Evolutionary conservation across 371 early-diverging fungal genomes (phyloP).

Genomic region (Phascolomyces articulosus): DNA sequence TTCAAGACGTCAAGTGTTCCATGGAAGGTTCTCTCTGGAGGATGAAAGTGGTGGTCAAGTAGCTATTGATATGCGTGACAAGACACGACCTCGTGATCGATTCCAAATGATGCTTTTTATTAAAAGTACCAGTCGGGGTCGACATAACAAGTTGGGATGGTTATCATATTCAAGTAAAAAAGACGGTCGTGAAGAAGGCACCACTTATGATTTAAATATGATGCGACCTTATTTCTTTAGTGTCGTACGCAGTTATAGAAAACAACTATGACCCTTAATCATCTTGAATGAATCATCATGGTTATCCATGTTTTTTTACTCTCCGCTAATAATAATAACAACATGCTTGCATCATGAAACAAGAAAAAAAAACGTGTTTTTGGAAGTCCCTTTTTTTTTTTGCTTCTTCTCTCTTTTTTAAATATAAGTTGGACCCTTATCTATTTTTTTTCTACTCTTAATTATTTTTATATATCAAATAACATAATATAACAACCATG

Average conservation of each 20-base stretch:
- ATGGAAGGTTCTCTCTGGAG: constrained; percentile 35
- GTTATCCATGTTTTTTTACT: no score
- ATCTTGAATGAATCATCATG: no score
- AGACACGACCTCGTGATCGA: constrained; percentile 24
- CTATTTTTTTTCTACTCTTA: neutral
- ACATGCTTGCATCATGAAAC: no score
- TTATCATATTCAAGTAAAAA: constrained; percentile 31
- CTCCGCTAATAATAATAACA: no score
- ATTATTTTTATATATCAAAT: neutral
- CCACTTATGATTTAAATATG: constrained; percentile 19
- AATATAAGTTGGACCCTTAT: no score
- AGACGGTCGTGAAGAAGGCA: constrained; percentile 22
- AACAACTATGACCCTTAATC: neutral
- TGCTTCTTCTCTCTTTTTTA: neutral
- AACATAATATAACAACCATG: neutral
- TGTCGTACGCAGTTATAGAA: constrained; percentile 15
- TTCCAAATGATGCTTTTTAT: constrained; percentile 42
- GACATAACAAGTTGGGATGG: constrained; percentile 63
- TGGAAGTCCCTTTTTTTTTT: neutral
- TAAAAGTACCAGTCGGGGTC: constrained; percentile 45
- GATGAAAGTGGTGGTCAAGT: constrained; percentile 11
- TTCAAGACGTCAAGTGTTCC: constrained; percentile 37
- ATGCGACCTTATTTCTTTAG: constrained; percentile 30
- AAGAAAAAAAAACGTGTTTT: no score
- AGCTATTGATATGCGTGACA: constrained; percentile 24